phyloP scores from a whole-genome alignment of 345 rosid species.

The Carallia pectinifolia region DNA sequence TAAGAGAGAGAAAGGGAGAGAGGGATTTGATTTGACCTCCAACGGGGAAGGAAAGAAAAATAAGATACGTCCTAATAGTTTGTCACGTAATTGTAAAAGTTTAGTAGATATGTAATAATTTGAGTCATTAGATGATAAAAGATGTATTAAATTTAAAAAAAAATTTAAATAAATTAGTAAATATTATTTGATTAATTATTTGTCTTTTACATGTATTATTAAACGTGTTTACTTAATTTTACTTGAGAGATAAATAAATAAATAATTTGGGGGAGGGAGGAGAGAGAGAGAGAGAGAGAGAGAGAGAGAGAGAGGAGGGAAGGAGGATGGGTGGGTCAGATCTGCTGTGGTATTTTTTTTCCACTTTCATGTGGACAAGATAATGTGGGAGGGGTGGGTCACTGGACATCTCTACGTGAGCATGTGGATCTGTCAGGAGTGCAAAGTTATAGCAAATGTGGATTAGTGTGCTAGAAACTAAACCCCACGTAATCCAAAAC shows the following conservation, averaged over 20 bases:
- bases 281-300: background rate
- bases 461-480: constrained; percentile 35
- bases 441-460: constrained; percentile 25
- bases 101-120: no score
- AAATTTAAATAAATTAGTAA: no score
- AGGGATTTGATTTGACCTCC: background rate
- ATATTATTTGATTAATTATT: no score
- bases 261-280: no score
- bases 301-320: constrained; percentile 1
- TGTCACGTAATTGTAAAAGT: no score
- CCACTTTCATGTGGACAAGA: constrained; percentile 64
- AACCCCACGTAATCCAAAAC: constrained; percentile 9
- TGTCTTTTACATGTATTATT: no score
- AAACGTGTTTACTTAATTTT: no score
- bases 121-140: no score
- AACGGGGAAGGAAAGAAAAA: background rate
- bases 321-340: constrained; percentile 39
- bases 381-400: constrained; percentile 55
- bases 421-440: constrained; percentile 81
- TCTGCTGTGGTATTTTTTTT: constrained; percentile 29
- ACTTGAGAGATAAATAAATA: background rate
- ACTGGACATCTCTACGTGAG: constrained; percentile 44
- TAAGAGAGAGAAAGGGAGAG: constrained; percentile 5
- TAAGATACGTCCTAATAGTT: background rate
- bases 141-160: no score